Conservation (phyloP, 345 rosid species). For the Gossypium raimondii region DNA sequence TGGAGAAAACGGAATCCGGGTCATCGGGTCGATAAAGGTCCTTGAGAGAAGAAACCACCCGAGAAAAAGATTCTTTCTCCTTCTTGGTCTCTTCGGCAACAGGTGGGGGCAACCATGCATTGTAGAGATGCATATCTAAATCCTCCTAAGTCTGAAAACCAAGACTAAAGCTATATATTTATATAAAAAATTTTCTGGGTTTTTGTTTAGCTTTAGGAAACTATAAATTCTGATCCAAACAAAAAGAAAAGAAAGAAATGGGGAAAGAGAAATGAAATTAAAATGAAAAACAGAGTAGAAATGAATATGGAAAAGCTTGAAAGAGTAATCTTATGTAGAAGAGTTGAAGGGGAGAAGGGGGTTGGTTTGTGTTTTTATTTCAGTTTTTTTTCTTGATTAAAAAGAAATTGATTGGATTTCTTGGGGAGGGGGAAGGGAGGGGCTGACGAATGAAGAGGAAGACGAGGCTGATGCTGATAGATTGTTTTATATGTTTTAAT, state of each 20-base stretch:
- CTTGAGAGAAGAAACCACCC: slow-evolving; percentile 61
- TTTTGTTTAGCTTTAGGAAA: not conserved
- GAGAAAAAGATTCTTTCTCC: slow-evolving; percentile 77
- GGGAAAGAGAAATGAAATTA: not conserved
- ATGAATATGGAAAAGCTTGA: not conserved
- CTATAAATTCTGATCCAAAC: slow-evolving; percentile 5
- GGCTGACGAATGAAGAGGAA: too few species aligned
- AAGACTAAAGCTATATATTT: not conserved
- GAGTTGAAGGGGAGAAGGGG: too few species aligned
- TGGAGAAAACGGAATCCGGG: slow-evolving; percentile 86
- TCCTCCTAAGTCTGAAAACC: not conserved
- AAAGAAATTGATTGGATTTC: slow-evolving; percentile 9
- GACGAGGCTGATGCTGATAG: too few species aligned
- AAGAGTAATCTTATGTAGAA: slow-evolving; percentile 11
- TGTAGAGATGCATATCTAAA: slow-evolving; percentile 77
- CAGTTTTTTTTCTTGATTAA: not conserved
- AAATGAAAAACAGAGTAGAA: not conserved
- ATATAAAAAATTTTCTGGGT: too few species aligned
- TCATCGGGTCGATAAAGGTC: slow-evolving; percentile 59
- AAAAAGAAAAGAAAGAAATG: not conserved
- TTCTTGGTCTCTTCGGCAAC: slow-evolving; percentile 76
- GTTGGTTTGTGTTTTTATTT: not conserved
- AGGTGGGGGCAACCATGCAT: slow-evolving; percentile 94
- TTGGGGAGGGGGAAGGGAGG: not conserved
- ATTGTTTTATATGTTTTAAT: too few species aligned